Evolutionary conservation across 129 eudicot species (phyloP), one percentile per base, ranked within the genome.

Genomic region (Arctium minus): DNA sequence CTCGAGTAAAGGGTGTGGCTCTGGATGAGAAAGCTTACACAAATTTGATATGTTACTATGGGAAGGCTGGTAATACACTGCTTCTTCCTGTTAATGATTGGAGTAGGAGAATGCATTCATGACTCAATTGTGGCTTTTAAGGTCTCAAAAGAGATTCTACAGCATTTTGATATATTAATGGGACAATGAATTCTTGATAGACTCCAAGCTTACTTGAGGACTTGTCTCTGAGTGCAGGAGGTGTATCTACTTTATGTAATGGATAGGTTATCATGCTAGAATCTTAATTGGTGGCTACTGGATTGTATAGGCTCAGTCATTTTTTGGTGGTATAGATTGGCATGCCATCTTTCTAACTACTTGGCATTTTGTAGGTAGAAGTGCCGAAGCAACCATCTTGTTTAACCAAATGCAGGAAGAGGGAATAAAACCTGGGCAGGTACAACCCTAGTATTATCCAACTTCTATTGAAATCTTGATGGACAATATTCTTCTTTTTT

Each of bases 341-440:
- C 18, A 18, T 80, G 4, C 60, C 50, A 42, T 69, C 17, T 77
- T 15, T 72, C 65, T 38, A 70, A 79, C 62, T 40, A 80, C 73
- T 37, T 75, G 44, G 44, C n/a, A 46, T 50, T 70, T 86, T 85
- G 86, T 78, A 94, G 98, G 98, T 81, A 91, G 88, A 86, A 72
- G 56, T 78, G 84, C 79, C 22, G 97, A 91, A 82, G 98, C 98
- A 71, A 85, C 93, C 72, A 79, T 80, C 78, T 82, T 94, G 74
- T 94, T 94, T 83, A 77, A 69, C 64, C 86, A 86, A 85, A 94
- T 94, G 98, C 98, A 75, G 88, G 89, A 92, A 83, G 94, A 90
- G 76, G 98, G 98, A 87, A 94, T 94, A 88, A 86, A 88, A 85
- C 98, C 97, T 56, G 98, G 98, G 50, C 81, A 86, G 97, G 98